Evolutionary conservation across 306 rosid species (phyloP).

Genomic region (Canavalia ensiformis): DNA sequence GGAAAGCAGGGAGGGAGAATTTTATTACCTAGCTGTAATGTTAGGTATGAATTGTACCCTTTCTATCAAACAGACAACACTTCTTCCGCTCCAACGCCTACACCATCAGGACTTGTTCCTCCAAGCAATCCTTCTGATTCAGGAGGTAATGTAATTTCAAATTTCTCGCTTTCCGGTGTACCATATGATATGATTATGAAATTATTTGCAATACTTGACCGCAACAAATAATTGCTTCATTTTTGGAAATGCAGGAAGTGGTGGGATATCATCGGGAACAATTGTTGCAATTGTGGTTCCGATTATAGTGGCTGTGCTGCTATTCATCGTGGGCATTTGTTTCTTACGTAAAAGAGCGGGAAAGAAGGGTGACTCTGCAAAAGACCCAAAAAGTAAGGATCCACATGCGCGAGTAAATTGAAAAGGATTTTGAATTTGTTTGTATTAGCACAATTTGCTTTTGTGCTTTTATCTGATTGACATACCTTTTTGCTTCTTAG

Average conservation of each 20-base stretch:
- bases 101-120: conserved; percentile 33
- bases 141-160: conserved; percentile 34
- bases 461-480: conserved; percentile 5
- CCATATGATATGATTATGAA: not conserved
- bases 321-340: conserved; percentile 32
- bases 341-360: conserved; percentile 45
- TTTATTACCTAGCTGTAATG: conserved; percentile 38
- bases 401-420: not conserved
- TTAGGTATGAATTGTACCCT: conserved; percentile 48
- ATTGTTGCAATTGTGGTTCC: conserved; percentile 56
- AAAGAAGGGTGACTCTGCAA: conserved; percentile 36
- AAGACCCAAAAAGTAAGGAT: conserved; percentile 41
- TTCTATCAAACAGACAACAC: not conserved
- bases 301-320: conserved; percentile 36
- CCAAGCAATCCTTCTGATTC: conserved; percentile 34
- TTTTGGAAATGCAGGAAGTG: conserved; percentile 46
- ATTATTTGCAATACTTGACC: not conserved
- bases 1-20: conserved; percentile 52
- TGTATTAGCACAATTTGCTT: conserved; percentile 12
- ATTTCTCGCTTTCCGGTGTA: not conserved
- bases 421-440: not conserved
- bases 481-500: conserved; percentile 28
- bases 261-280: conserved; percentile 37
- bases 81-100: not conserved
- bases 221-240: not conserved